Conservation (phyloP, 2,329 filamentous ascomycete species). For the Clonostachys chloroleuca region DNA sequence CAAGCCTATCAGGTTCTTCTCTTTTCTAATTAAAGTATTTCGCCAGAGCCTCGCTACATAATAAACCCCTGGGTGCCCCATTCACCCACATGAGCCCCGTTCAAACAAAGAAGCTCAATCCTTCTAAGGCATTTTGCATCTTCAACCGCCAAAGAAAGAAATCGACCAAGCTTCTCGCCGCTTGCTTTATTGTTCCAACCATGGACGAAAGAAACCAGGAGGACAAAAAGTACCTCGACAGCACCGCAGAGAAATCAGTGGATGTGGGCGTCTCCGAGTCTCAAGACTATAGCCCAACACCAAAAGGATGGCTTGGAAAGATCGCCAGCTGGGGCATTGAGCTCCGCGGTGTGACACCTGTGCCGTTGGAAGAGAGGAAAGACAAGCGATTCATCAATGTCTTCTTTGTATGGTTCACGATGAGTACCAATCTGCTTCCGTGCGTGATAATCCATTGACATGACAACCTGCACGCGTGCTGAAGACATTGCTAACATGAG, state of each 20-base stretch:
- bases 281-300: neutral
- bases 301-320: neutral
- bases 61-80: no score
- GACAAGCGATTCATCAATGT: constrained; percentile 34
- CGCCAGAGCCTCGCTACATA: no score
- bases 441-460: constrained; percentile 11
- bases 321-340: constrained; percentile 24
- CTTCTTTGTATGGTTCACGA: constrained; percentile 43
- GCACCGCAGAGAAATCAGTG: neutral
- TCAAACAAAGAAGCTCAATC: no score
- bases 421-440: constrained; percentile 42
- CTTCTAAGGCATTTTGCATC: no score
- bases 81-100: no score
- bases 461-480: no score
- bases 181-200: no score
- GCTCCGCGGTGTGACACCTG: constrained; percentile 35
- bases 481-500: constrained; percentile 7
- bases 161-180: no score
- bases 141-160: no score
- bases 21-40: no score
- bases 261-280: neutral
- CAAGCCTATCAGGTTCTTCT: no score
- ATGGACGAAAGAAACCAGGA: constrained; percentile 4
- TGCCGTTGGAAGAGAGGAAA: constrained; percentile 33
- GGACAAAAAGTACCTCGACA: neutral